phyloP scores from a whole-genome alignment of 352 stramenopile genomes.

The Phytophthora citricola region DNA sequence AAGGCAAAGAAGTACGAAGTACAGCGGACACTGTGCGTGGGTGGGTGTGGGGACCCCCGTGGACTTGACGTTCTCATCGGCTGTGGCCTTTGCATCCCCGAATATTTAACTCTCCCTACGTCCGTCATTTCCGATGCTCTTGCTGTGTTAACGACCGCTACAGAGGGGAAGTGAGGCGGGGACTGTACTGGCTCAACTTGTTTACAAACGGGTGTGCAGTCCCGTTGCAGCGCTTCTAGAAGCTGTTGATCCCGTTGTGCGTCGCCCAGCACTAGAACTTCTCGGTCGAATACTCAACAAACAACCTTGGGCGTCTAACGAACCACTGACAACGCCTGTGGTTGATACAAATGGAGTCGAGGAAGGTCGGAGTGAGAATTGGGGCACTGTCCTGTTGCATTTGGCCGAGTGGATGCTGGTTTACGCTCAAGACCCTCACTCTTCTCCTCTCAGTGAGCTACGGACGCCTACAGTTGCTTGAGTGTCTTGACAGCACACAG shows the following conservation, averaged over 20 bases:
- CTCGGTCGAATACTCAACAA: conserved; percentile 50
- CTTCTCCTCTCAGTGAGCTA: conserved; percentile 38
- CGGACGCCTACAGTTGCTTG: conserved; percentile 53
- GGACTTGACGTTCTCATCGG: conserved; percentile 48
- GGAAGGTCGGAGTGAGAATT: conserved; percentile 36
- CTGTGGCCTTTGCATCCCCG: conserved; percentile 42
- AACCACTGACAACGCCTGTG: conserved; percentile 4
- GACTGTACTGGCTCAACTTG: conserved; percentile 30
- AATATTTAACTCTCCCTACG: conserved; percentile 37
- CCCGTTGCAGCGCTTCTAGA: conserved; percentile 51
- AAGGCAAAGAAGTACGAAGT: conserved; percentile 1
- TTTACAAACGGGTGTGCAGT: conserved; percentile 52
- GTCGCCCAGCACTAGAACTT: conserved; percentile 50
- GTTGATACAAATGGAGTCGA: neutral
- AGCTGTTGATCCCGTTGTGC: conserved; percentile 58
- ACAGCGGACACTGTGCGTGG: conserved; percentile 21
- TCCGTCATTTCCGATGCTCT: conserved; percentile 52
- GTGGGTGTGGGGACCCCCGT: conserved; percentile 42
- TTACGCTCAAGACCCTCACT: conserved; percentile 54
- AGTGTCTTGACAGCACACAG: conserved; percentile 47
- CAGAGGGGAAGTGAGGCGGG: conserved; percentile 18
- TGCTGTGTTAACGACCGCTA: conserved; percentile 43
- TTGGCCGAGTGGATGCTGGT: conserved; percentile 83
- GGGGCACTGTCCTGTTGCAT: conserved; percentile 49
- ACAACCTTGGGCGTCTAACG: conserved; percentile 18